Evolutionary conservation across 306 rosid species (phyloP).

Genomic region (Morella rubra): DNA sequence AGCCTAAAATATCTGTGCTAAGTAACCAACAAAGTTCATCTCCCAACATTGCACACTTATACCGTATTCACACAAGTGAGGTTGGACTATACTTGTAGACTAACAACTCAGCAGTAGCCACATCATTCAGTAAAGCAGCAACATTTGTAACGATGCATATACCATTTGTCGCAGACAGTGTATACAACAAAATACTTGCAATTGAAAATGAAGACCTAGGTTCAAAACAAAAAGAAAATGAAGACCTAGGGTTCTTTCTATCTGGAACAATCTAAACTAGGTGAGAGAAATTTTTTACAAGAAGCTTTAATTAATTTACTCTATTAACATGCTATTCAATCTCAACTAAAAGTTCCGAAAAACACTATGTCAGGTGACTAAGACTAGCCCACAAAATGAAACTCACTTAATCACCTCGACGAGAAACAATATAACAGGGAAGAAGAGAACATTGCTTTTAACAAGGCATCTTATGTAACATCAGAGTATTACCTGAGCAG

Average conservation of each 20-base stretch:
- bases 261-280: too few species aligned
- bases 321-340: neutral
- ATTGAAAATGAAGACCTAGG: too few species aligned
- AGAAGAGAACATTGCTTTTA: neutral
- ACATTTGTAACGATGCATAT: neutral
- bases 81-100: too few species aligned
- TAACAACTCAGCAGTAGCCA: neutral
- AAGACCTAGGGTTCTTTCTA: too few species aligned
- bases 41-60: neutral
- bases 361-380: too few species aligned
- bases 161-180: neutral
- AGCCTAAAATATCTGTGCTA: neutral
- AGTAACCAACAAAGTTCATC: neutral
- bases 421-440: neutral
- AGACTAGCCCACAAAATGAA: neutral
- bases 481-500: conserved; percentile 75
- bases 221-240: too few species aligned
- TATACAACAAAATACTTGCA: too few species aligned
- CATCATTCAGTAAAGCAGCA: neutral
- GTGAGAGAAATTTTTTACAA: neutral
- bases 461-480: neutral
- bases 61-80: neutral
- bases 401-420: neutral
- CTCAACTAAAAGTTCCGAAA: neutral
- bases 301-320: neutral